Evolutionary conservation across 129 eudicot genomes (phyloP).

Genomic region (Erigeron canadensis): DNA sequence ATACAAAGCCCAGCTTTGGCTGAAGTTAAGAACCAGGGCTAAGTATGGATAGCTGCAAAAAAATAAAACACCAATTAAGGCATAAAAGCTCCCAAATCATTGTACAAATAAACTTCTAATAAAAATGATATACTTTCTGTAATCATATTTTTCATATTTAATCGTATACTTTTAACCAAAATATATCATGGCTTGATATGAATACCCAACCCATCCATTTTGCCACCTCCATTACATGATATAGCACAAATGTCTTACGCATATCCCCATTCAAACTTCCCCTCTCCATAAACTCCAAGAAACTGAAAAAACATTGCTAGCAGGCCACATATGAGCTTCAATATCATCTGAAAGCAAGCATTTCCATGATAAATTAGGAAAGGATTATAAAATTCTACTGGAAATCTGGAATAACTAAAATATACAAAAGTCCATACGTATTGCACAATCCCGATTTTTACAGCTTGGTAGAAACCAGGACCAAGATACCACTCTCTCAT

Average conservation of each 20-base stretch:
- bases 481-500: constrained; percentile 88
- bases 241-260: constrained; percentile 56
- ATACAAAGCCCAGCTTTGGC: constrained; percentile 97
- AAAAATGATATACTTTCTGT: neutral
- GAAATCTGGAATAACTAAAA: neutral
- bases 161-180: neutral
- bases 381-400: neutral
- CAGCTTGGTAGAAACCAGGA: constrained; percentile 85
- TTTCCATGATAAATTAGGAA: neutral
- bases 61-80: neutral
- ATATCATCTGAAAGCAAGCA: constrained; percentile 65
- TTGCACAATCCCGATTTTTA: constrained; percentile 93
- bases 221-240: neutral
- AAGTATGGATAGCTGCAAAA: constrained; percentile 87
- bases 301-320: constrained; percentile 71
- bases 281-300: constrained; percentile 90
- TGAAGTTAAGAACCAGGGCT: constrained; percentile 88
- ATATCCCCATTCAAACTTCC: constrained; percentile 85
- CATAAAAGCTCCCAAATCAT: constrained; percentile 10
- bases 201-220: neutral
- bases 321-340: constrained; percentile 79
- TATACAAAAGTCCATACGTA: constrained; percentile 55
- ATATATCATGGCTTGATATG: neutral
- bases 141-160: neutral
- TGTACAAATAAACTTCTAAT: neutral